These are phyloP conservation scores for Macrophomina tecta DNA, from an alignment of 2,329 filamentous ascomycete species.

Conservation along the genomic window DNA sequence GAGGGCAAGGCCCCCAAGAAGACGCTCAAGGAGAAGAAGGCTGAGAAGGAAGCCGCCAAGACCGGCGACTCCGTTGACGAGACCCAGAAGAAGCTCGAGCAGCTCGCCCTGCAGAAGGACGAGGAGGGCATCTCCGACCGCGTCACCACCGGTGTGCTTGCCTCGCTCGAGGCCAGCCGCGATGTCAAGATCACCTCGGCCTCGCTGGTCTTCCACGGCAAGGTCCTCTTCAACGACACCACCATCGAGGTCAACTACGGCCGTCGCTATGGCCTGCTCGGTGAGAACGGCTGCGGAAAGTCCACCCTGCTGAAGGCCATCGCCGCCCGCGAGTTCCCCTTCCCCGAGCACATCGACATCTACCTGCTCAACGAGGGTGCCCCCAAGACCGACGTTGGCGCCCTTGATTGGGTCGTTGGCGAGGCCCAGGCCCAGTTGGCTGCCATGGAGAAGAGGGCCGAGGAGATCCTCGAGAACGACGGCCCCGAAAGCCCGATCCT, in stretches of 20 bases:
- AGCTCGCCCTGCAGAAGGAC: slow-evolving; percentile 91
- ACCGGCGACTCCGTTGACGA: slow-evolving; percentile 59
- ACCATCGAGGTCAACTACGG: slow-evolving; percentile 92
- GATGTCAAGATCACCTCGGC: slow-evolving; percentile 97
- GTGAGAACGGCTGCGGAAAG: slow-evolving; percentile 99
- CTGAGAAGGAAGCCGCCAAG: slow-evolving; percentile 72
- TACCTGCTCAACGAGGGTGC: slow-evolving; percentile 98
- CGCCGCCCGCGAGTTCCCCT: slow-evolving; percentile 88
- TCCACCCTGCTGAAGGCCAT: slow-evolving; percentile 97
- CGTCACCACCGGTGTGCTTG: slow-evolving; percentile 95
- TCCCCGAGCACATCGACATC: slow-evolving; percentile 96
- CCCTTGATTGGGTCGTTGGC: slow-evolving; percentile 94
- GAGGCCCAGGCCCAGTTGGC: slow-evolving; percentile 94
- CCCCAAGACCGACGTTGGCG: slow-evolving; percentile 84
- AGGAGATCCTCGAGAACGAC: slow-evolving; percentile 88
- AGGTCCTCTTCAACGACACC: slow-evolving; percentile 91
- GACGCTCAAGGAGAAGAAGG: slow-evolving; percentile 73
- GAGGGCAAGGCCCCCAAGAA: slow-evolving; percentile 78
- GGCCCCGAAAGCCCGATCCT: slow-evolving; percentile 90
- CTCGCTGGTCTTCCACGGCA: slow-evolving; percentile 96
- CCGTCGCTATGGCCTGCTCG: slow-evolving; percentile 90
- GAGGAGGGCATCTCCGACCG: slow-evolving; percentile 95
- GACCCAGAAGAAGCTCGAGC: slow-evolving; percentile 80
- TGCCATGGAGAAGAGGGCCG: slow-evolving; percentile 84
- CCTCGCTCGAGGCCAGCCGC: slow-evolving; percentile 82